Evolutionary conservation across 805 yeast genomes (phyloP).

Genomic region (Kockiozyma suomiensis): DNA sequence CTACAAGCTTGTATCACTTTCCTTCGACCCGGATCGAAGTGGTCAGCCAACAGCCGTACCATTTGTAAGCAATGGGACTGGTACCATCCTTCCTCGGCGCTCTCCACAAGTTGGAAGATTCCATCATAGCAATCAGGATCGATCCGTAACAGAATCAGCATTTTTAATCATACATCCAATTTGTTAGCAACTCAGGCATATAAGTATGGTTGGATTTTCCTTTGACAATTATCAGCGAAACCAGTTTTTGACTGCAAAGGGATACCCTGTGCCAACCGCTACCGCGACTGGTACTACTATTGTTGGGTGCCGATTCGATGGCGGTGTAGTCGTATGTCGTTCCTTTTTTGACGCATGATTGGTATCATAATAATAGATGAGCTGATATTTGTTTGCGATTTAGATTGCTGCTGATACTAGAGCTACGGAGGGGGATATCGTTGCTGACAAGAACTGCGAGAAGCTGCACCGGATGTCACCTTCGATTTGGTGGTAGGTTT

Average conservation of each 20-base stretch:
- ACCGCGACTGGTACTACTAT: constrained; percentile 99
- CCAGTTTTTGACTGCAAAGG: constrained; percentile 67
- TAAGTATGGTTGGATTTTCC: constrained; percentile 60
- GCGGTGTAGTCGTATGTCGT: constrained; percentile 72
- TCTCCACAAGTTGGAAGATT: constrained; percentile 11
- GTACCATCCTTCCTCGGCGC: background rate
- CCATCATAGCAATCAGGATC: background rate
- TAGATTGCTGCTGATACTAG: constrained; percentile 96
- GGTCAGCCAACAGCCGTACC: constrained; percentile 5
- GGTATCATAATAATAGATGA: background rate
- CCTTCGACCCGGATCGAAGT: too few species aligned
- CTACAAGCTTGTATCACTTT: too few species aligned
- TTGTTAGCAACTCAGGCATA: background rate
- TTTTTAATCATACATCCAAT: background rate
- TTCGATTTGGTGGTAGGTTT: constrained; percentile 61
- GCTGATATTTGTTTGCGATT: background rate
- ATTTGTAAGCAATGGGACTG: constrained; percentile 6
- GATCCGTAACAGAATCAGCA: background rate
- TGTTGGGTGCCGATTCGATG: constrained; percentile 90
- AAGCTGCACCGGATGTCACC: constrained; percentile 86
- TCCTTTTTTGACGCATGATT: background rate
- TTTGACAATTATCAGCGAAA: constrained; percentile 95
- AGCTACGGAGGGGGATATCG: constrained; percentile 94
- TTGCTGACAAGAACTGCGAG: constrained; percentile 97
- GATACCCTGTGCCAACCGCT: constrained; percentile 78